Base-by-base conservation (phyloP, 176 grass and related monocot species). In the Oryza rufipogon region DNA sequence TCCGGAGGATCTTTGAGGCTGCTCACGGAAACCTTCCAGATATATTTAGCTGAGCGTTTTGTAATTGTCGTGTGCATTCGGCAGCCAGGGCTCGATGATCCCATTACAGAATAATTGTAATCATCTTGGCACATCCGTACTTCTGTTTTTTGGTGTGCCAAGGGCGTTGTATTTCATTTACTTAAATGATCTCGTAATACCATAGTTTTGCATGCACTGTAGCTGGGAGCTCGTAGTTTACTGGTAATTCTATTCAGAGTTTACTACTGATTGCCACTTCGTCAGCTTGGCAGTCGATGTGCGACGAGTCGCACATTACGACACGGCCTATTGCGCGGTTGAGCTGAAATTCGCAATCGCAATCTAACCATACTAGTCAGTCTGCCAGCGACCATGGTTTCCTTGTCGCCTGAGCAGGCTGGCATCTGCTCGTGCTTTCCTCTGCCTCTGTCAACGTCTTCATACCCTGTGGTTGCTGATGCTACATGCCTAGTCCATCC, bases 1-100 rank as follows among this genome's bases (percentile, higher is more conserved):
- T 13, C 91, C 88, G 0, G 78, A 91, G 84, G 94, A 96, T 84
- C 61, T 96, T 46, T 96, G 74, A 96, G 84, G 22, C 14, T 5
- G 38, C 74, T 58, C 26, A 9, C 77, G 77, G 70, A 82, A 83
- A 47, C 75, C 32, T 28, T 80, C 75, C 39, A 22, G 22, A 39
- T 87, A 48, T 63, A 25, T 48, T 71, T 81, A 25, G 13, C 63
- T 23, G 84, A 85, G 81, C 69, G 38, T 78, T 65, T 61, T 86
- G 80, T 88, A 63, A 88, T 86, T 91, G 48, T 82, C 74, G 47
- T 88, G 73, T 88, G 77, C 82, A 82, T 85, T 74, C 48, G 8
- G 38, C 49, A 23, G 42, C 48, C 64, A 60, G 52, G 64, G 69
- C 79, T 41, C 17, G 68, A 69, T 61, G 80, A 52, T 12, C 64